Base-by-base conservation (phyloP, 345 rosid species). In the Rhizophora apiculata region DNA sequence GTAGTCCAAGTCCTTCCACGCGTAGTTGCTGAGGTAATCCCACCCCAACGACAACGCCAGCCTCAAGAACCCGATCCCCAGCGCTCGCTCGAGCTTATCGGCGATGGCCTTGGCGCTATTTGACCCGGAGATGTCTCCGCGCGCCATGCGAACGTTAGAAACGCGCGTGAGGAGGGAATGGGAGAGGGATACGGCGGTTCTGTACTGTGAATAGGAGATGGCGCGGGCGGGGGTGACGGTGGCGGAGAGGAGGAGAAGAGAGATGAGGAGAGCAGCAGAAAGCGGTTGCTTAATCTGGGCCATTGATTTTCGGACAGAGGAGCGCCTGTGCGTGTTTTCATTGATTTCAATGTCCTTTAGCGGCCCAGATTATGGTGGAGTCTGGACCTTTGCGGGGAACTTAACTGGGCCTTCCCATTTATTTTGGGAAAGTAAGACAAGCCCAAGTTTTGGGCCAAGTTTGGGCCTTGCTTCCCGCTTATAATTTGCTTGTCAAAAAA, bases 1-100 rank as follows among this genome's bases (percentile, higher is more conserved):
- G 48, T 83, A 78, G 58, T 85, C 88, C 16, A 82, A 68, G 43
- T 80, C 87, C 52, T 89, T 83, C 92, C 88, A 84, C 6, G 89
- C 86, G 84, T 94, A 94, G 63, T 94, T 93, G 72, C 79, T 83
- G 67, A 71, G 51, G 62, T 89, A 91, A 68, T 91, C 98, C 93
- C 96, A 87, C 11, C 94, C 91, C 60, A 82, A 74, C 37, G 94
- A 85, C 91, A 86, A 81, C 21, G 85, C 85, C 73, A 79, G 56
- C 30, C 80, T 66, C 69, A 78, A 67, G 36, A 81, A 64, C 62
- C 89, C 88, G 10, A 86, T 29, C 64, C 86, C 86, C 48, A 73
- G 57, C 63, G 80, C 79, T 16, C 77, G 84, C 68, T 90, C 85
- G 1, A 90, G 77, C 74, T 84, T 82, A 10, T 76, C 80, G 6